phyloP scores from a whole-genome alignment of 768 basidiomycete genomes.

The Scleroderma bovista region DNA sequence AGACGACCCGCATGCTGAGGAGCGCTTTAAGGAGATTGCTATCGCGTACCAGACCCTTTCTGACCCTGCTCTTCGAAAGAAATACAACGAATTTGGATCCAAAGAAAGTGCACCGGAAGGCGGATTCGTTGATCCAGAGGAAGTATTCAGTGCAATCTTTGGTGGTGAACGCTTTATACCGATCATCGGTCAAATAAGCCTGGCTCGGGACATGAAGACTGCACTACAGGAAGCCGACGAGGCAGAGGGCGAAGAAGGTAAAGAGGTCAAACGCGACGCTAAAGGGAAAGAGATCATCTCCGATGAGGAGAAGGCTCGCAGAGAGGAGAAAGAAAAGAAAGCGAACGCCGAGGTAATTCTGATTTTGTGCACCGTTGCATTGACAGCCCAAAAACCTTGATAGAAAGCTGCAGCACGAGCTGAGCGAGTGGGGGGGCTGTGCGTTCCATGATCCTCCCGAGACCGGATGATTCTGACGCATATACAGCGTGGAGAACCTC shows the following conservation, averaged over 20 bases:
- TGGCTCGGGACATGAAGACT: slow-evolving; percentile 89
- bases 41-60: slow-evolving; percentile 87
- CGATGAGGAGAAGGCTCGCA: slow-evolving; percentile 69
- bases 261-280: slow-evolving; percentile 42
- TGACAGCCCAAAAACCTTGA: slow-evolving; percentile 9
- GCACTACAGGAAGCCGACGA: slow-evolving; percentile 86
- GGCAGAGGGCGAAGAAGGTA: slow-evolving; percentile 43
- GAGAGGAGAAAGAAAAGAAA: slow-evolving; percentile 67
- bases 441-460: slow-evolving; percentile 3
- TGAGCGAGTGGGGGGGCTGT: slow-evolving; percentile 68
- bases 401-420: slow-evolving; percentile 79
- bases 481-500: slow-evolving; percentile 54
- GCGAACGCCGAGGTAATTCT: slow-evolving; percentile 57
- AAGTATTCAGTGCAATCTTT: slow-evolving; percentile 78
- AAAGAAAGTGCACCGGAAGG: slow-evolving; percentile 80
- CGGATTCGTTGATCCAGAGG: slow-evolving; percentile 84
- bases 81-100: slow-evolving; percentile 89
- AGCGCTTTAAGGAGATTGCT: slow-evolving; percentile 86
- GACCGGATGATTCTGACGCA: not conserved
- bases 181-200: slow-evolving; percentile 83
- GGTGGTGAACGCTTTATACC: slow-evolving; percentile 83
- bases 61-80: slow-evolving; percentile 65
- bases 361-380: not conserved
- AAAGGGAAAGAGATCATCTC: slow-evolving; percentile 49
- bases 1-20: slow-evolving; percentile 78